Percentiles rank a stretch among this genome's conserved stretches.
These are phyloP conservation scores for Rhododendron ferrugineum DNA, from an alignment of 148 eudicot genomes.

Conservation along the genomic window DNA sequence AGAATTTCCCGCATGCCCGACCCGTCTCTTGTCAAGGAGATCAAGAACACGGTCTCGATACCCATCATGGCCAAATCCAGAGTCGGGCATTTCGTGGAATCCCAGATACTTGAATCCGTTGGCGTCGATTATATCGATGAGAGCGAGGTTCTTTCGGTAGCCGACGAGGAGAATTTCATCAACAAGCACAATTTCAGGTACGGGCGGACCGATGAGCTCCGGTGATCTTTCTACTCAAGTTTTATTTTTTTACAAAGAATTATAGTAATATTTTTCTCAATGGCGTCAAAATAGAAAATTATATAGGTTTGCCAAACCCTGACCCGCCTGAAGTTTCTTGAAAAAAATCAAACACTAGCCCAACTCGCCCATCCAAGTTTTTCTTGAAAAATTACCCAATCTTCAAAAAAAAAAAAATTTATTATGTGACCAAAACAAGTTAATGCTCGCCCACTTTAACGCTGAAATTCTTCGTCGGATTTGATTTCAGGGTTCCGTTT, in stretches of 20 bases:
- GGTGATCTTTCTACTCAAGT: no score
- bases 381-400: background rate
- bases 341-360: background rate
- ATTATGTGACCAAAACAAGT: no score
- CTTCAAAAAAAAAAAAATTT: background rate
- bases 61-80: slow-evolving; percentile 50
- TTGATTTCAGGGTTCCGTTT: slow-evolving; percentile 35
- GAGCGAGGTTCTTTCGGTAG: slow-evolving; percentile 36
- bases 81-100: slow-evolving; percentile 65
- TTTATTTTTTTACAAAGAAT: no score
- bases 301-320: background rate
- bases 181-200: slow-evolving; percentile 52
- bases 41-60: slow-evolving; percentile 39
- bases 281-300: no score
- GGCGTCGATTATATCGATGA: slow-evolving; percentile 66
- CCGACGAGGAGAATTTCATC: slow-evolving; percentile 51
- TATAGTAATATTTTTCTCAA: no score
- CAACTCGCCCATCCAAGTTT: background rate
- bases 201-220: background rate
- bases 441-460: no score
- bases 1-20: slow-evolving; percentile 53
- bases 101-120: slow-evolving; percentile 52
- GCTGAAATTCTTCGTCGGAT: background rate
- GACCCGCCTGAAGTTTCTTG: background rate
- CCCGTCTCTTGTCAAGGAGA: slow-evolving; percentile 38